These are phyloP conservation scores for Phyllosticta paracitricarpa DNA, from an alignment of 2,329 filamentous ascomycete genomes.

Conservation along the genomic window DNA sequence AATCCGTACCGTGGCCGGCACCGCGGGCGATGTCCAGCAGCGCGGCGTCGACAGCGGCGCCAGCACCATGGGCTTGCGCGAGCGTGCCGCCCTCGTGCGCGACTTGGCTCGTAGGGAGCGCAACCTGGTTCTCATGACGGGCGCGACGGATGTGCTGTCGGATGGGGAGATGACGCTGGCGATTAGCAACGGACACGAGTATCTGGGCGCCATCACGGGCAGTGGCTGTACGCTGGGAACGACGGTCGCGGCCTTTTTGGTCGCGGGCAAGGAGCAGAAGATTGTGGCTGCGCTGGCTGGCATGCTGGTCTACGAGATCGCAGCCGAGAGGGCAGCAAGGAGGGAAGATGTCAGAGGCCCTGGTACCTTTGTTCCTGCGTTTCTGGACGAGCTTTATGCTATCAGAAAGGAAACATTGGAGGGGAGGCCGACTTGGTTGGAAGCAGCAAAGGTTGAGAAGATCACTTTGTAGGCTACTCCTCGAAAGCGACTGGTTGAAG, in stretches of 20 bases:
- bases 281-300: conserved; percentile 60
- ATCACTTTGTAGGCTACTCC: not conserved
- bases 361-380: conserved; percentile 75
- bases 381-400: conserved; percentile 59
- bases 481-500: not conserved
- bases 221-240: conserved; percentile 77
- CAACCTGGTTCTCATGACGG: conserved; percentile 74
- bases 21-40: conserved; percentile 50
- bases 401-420: conserved; percentile 1
- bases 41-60: conserved; percentile 73
- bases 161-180: conserved; percentile 60
- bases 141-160: conserved; percentile 63
- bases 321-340: conserved; percentile 55
- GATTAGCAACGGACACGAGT: conserved; percentile 66
- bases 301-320: conserved; percentile 67
- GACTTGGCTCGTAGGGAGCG: conserved; percentile 57
- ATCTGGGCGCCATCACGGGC: conserved; percentile 62
- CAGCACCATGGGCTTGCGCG: conserved; percentile 41
- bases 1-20: conserved; percentile 54
- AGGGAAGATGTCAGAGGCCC: conserved; percentile 61
- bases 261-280: not conserved
- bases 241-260: conserved; percentile 37
- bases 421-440: not conserved
- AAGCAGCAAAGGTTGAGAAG: not conserved
- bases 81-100: conserved; percentile 54